Base-by-base conservation (phyloP, 805 yeast species). In the Yarrowia sp. region DNA sequence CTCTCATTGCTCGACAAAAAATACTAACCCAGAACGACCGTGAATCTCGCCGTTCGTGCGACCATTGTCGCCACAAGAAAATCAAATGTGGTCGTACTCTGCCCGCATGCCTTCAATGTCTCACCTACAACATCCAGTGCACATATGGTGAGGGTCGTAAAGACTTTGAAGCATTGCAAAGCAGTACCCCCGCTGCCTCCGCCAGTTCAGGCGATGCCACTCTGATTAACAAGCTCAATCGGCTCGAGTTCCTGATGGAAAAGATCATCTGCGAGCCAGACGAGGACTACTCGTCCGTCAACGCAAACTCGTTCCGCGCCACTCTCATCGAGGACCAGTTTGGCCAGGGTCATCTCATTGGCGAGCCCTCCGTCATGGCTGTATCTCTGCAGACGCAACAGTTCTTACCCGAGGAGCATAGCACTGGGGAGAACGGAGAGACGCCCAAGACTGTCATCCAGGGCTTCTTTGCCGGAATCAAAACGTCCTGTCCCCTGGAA, bases 21-120 rank as follows among this genome's bases (percentile, higher is more conserved):
- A 14, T 3, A 17, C 41, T 51, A 51, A 51, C 58, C n/a, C 58
- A 51, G 58, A 51, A 51, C 58, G 58, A 51, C 30, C 58, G 58
- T 10, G 58, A 51, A n/a, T 51, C 58, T 1, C 58, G 58, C 41
- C 58, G 58, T 7, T 51, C 58, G 32, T 51, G 58, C 58, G 58
- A 51, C n/a, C 58, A 51, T 30, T 51, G 58, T n/a, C 40, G 58
- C 21, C 58, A 51, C 41, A 51, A 51, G 21, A 51, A 51, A 22
- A 51, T 51, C 58, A 51, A 51, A 9, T 51, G 58, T 11, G 58
- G 58, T 14, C 41, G 58, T 3, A 51, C 58, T 4, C 58, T 51
- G 10, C 58, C 58, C 10, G 58, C 58, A 8, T 51, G 58, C 41
- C 41, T 51, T 0, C 58, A 51, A 2, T 51, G 58, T 10, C 58